Percentiles rank a stretch among this genome's conserved stretches.
These are phyloP conservation scores for Byssothecium circinans DNA, from an alignment of 2,329 filamentous ascomycete genomes.

Conservation along the genomic window DNA sequence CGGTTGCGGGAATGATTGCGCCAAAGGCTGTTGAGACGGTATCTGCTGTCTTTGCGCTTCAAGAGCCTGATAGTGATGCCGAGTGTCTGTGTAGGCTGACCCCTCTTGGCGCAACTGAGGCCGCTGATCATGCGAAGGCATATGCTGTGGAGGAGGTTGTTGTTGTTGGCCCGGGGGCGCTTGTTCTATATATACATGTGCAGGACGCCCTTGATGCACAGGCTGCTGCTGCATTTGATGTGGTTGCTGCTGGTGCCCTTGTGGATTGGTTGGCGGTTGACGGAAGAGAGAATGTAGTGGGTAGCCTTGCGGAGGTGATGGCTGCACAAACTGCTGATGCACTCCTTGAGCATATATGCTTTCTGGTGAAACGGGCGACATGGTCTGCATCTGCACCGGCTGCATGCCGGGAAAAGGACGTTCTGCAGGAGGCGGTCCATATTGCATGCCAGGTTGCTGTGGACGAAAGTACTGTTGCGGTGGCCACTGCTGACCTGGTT, in stretches of 20 bases:
- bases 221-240: constrained; percentile 7
- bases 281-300: constrained; percentile 2
- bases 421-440: constrained; percentile 15
- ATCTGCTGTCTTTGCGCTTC: constrained; percentile 6
- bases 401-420: constrained; percentile 23
- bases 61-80: constrained; percentile 7
- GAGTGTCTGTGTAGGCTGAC: constrained; percentile 13
- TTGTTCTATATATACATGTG: constrained; percentile 5
- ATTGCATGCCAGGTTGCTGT: constrained; percentile 21
- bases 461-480: constrained; percentile 16
- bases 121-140: constrained; percentile 6
- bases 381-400: constrained; percentile 15
- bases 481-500: constrained; percentile 21
- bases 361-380: constrained; percentile 14
- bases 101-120: constrained; percentile 1
- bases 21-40: not conserved
- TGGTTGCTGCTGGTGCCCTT: constrained; percentile 6
- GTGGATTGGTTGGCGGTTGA: constrained; percentile 4
- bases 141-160: constrained; percentile 4
- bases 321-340: constrained; percentile 10
- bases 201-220: constrained; percentile 5
- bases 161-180: not conserved
- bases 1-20: constrained; percentile 2
- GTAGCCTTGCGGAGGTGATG: constrained; percentile 6
- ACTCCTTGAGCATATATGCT: constrained; percentile 12